Evolutionary conservation across 2,329 filamentous ascomycete genomes (phyloP).

Genomic region (Colletotrichum musicola): DNA sequence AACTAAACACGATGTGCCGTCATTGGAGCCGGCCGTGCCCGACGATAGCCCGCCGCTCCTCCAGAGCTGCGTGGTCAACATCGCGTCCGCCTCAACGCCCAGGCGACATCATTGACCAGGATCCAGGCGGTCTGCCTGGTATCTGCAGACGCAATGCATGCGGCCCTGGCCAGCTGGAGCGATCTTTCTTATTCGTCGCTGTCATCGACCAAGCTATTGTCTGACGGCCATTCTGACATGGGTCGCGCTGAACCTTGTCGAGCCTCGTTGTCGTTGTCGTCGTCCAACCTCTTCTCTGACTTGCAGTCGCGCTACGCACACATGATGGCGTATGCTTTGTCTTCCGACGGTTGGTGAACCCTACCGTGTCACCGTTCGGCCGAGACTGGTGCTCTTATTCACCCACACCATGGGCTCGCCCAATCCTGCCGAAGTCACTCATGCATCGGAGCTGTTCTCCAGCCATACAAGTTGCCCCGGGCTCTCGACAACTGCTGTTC

Average conservation of each 20-base stretch:
- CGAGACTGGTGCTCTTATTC: conserved; percentile 9
- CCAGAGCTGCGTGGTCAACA: not conserved
- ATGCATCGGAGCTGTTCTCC: not conserved
- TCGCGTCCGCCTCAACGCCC: conserved; percentile 16
- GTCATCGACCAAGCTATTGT: conserved; percentile 24
- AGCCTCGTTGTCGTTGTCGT: conserved; percentile 22
- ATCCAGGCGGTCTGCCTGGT: conserved; percentile 15
- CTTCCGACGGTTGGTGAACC: not conserved
- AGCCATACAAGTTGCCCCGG: conserved; percentile 6
- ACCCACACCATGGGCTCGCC: conserved; percentile 16
- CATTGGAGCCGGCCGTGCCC: conserved; percentile 19
- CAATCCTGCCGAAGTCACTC: not conserved
- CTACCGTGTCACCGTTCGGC: conserved; percentile 10
- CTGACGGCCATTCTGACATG: conserved; percentile 22
- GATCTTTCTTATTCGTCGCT: conserved; percentile 22
- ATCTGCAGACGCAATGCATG: conserved; percentile 24
- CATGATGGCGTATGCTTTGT: conserved; percentile 16
- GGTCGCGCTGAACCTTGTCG: conserved; percentile 27
- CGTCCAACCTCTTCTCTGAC: conserved; percentile 33
- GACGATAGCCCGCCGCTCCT: not conserved
- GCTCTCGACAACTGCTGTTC: conserved; percentile 17
- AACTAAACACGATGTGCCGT: conserved; percentile 9
- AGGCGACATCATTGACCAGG: conserved; percentile 25
- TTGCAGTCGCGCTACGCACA: conserved; percentile 24
- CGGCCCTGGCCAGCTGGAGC: not conserved